Conservation (phyloP, 495 filamentous ascomycete genomes). For the Trypethelium eluteriae region DNA sequence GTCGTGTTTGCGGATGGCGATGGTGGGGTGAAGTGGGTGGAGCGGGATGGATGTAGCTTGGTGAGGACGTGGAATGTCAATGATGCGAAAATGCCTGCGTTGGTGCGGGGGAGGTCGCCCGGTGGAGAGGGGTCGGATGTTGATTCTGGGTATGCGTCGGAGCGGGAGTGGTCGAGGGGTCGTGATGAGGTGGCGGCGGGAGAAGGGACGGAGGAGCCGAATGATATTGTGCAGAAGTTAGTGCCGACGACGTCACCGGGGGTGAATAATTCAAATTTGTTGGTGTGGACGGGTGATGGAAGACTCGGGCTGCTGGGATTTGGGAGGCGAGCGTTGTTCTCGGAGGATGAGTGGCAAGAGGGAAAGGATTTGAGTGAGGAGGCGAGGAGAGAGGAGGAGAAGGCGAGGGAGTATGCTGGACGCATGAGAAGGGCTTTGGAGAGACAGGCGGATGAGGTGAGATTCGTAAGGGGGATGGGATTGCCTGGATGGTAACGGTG, state of each 20-base stretch:
- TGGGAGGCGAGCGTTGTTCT: slow-evolving; percentile 19
- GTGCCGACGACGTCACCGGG: slow-evolving; percentile 27
- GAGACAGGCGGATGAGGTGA: slow-evolving; percentile 73
- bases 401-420: slow-evolving; percentile 53
- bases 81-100: slow-evolving; percentile 34
- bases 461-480: slow-evolving; percentile 66
- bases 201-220: slow-evolving; percentile 24
- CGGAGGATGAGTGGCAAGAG: slow-evolving; percentile 19
- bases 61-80: slow-evolving; percentile 71
- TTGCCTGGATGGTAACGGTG: slow-evolving; percentile 24
- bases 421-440: slow-evolving; percentile 69
- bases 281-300: slow-evolving; percentile 40
- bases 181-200: slow-evolving; percentile 6
- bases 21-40: slow-evolving; percentile 84
- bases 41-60: slow-evolving; percentile 76
- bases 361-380: slow-evolving; percentile 32
- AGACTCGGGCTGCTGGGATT: slow-evolving; percentile 35
- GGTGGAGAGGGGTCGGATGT: neutral
- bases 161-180: too few species aligned
- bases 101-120: neutral
- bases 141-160: slow-evolving; percentile 8
- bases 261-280: slow-evolving; percentile 28
- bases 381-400: slow-evolving; percentile 35
- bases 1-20: slow-evolving; percentile 79
- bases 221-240: slow-evolving; percentile 40